Base-by-base conservation (phyloP, 2,329 filamentous ascomycete genomes). In the Fusarium sp. region DNA sequence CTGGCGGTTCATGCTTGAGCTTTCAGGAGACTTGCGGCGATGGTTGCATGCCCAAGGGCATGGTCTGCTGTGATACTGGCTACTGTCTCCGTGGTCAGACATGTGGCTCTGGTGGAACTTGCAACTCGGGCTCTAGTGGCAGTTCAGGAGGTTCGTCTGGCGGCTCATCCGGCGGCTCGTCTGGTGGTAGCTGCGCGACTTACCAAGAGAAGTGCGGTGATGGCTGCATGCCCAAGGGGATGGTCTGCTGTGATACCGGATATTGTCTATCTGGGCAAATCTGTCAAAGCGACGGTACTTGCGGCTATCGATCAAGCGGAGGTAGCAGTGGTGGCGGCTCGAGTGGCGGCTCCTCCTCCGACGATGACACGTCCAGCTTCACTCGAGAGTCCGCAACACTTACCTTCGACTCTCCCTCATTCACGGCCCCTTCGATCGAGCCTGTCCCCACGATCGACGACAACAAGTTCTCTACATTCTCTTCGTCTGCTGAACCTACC, bases 11-110 rank as follows among this genome's bases (percentile, higher is more conserved):
- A 35, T 78, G 77, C 62, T 53, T 70, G 39, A 69, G 71, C 47
- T 72, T 60, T 18, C 64, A 79, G 24, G 76, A 74, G 41, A 15
- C 41, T 4, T 80, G 79, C 20, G 76, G 67, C 10, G 63, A 30
- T 11, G 76, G 77, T 5, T 81, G 79, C 13, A 81, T 81, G 77
- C 79, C 79, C 15, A 22, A 48, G 15, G 79, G 79, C 2, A 72
- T 70, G 44, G 77, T 79, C 4, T 81, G 79, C 41, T 81, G 79
- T 26, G 32, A 65, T 4, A 68, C 67, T n/a, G 71, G 73, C 14
- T 84, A 83, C 71, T 84, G 82, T 61, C 73, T 63, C 69, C 76
- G 60, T 13, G 74, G 74, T 3, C 59, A 76, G 36, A 80, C 78
- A 36, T 82, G 81, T 30, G 58, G 68, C 7, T 62, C 61, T 4